Evolutionary conservation across 1,139 yeast genomes (phyloP).

Genomic region (Hyphopichia wangnamkhiaoensis): DNA sequence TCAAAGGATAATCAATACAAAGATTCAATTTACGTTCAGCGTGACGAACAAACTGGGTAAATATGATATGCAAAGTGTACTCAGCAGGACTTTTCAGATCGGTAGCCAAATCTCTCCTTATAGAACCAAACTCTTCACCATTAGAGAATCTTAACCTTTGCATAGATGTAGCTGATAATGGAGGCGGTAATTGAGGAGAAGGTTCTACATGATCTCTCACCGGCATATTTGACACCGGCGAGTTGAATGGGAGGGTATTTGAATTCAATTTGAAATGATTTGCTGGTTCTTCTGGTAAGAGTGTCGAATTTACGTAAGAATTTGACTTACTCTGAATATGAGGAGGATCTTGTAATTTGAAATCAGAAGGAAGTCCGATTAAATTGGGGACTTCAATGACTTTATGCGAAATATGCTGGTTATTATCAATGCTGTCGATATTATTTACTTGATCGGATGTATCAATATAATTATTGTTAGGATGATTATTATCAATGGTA

Average conservation of each 20-base stretch:
- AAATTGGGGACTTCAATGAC: not conserved
- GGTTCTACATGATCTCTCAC: slow-evolving; percentile 22
- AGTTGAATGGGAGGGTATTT: slow-evolving; percentile 12
- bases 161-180: slow-evolving; percentile 21
- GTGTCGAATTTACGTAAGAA: slow-evolving; percentile 10
- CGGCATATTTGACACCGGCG: slow-evolving; percentile 22
- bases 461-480: not conserved
- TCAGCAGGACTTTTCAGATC: slow-evolving; percentile 84
- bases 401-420: not conserved
- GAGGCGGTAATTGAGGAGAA: slow-evolving; percentile 37
- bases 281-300: not conserved
- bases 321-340: slow-evolving; percentile 8
- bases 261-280: not conserved
- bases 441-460: not conserved
- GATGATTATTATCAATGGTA: not conserved
- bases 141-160: slow-evolving; percentile 28
- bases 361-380: slow-evolving; percentile 4
- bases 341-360: slow-evolving; percentile 29
- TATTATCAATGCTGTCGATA: too few species aligned
- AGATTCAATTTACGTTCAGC: slow-evolving; percentile 83
- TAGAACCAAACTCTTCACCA: slow-evolving; percentile 35
- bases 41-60: slow-evolving; percentile 91
- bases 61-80: slow-evolving; percentile 88
- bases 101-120: slow-evolving; percentile 54
- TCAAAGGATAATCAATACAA: slow-evolving; percentile 69